phyloP scores from a whole-genome alignment of 2,329 filamentous ascomycete genomes.

The Malbranchea zuffiana region DNA sequence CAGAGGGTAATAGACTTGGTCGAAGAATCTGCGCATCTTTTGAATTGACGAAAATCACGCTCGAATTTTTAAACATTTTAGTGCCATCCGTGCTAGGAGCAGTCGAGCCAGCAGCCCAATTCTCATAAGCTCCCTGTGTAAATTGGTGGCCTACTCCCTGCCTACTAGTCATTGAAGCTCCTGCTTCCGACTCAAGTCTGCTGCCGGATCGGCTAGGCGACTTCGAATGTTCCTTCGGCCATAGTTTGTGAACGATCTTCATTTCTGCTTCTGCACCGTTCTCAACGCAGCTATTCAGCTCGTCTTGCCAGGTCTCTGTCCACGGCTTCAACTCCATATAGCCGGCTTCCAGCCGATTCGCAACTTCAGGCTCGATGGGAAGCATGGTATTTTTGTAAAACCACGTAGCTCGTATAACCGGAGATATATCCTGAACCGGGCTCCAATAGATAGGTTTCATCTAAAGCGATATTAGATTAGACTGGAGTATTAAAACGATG shows the following conservation, averaged over 20 bases:
- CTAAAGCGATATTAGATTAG: slow-evolving; percentile 27
- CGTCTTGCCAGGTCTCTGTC: slow-evolving; percentile 86
- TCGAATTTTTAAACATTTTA: slow-evolving; percentile 59
- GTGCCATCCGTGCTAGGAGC: slow-evolving; percentile 17
- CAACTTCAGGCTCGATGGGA: slow-evolving; percentile 71
- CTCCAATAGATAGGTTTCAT: slow-evolving; percentile 99
- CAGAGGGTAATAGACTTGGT: slow-evolving; percentile 71
- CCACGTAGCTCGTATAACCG: slow-evolving; percentile 82
- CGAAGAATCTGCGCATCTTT: slow-evolving; percentile 74
- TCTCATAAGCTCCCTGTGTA: too few species aligned
- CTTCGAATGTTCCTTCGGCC: slow-evolving; percentile 48
- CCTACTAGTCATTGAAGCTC: not conserved
- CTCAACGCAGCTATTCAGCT: slow-evolving; percentile 79
- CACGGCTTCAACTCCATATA: slow-evolving; percentile 79
- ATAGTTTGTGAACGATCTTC: slow-evolving; percentile 75
- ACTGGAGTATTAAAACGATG: not conserved
- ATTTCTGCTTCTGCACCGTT: slow-evolving; percentile 83
- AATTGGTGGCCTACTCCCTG: slow-evolving; percentile 12
- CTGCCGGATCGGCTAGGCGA: slow-evolving; percentile 1
- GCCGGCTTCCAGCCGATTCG: slow-evolving; percentile 86
- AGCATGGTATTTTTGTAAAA: slow-evolving; percentile 95
- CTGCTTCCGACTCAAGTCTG: slow-evolving; percentile 1
- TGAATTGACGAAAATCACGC: slow-evolving; percentile 76
- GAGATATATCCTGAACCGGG: slow-evolving; percentile 76
- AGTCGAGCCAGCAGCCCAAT: slow-evolving; percentile 32